Conservation (phyloP, 495 filamentous ascomycete species). For the Penicillium lividum region DNA sequence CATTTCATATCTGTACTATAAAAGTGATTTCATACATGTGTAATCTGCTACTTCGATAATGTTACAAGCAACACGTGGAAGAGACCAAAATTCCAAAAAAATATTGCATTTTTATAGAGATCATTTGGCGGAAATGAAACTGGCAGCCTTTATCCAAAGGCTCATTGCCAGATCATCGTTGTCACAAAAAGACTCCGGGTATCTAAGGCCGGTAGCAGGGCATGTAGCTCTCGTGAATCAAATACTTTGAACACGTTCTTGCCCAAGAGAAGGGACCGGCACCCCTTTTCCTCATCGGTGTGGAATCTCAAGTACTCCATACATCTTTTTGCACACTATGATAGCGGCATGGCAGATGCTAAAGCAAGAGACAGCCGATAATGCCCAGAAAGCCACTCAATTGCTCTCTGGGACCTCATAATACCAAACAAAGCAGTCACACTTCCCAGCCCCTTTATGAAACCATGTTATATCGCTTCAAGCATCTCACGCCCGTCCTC, state of each 20-base stretch:
- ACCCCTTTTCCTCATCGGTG: neutral
- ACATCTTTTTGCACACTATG: neutral
- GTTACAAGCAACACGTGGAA: neutral
- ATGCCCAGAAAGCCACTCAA: neutral
- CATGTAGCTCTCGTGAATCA: neutral
- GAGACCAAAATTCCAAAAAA: neutral
- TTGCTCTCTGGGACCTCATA: neutral
- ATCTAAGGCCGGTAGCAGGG: neutral
- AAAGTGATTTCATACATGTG: neutral
- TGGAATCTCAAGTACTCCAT: neutral
- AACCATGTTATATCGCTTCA: neutral
- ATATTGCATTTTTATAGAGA: neutral
- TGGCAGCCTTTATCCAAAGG: neutral
- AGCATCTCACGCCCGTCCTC: constrained; percentile 38
- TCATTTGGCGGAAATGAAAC: neutral
- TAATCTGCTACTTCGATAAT: neutral
- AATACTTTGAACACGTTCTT: neutral
- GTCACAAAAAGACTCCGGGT: neutral
- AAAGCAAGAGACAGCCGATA: neutral
- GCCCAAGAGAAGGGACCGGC: neutral
- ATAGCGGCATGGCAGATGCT: neutral
- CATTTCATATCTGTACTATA: too few species aligned
- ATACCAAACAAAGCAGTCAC: neutral
- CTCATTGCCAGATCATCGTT: neutral
- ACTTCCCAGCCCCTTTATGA: neutral